phyloP scores from a whole-genome alignment of 208 protist species.

The Acanthamoeba triangularis region DNA sequence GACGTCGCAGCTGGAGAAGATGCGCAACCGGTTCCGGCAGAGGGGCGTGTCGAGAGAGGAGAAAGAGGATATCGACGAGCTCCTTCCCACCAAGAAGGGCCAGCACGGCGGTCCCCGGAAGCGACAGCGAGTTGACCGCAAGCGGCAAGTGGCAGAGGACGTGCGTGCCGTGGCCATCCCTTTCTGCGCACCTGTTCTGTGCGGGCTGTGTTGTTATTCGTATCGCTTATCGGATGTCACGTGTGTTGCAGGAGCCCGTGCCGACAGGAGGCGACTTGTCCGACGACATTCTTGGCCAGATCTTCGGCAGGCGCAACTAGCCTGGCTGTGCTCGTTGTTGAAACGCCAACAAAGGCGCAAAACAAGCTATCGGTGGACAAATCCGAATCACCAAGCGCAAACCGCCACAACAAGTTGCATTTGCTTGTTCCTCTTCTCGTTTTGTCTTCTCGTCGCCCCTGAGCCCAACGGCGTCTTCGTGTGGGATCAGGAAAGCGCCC shows the following conservation, averaged over 20 bases:
- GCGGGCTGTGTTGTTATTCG: neutral
- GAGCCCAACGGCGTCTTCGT: too few relatives aligned
- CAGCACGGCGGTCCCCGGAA: neutral
- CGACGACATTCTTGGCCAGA: neutral
- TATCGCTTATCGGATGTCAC: too few relatives aligned
- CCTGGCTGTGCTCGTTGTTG: neutral
- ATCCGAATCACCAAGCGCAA: too few relatives aligned
- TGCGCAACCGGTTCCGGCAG: conserved; percentile 38
- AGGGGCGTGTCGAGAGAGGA: neutral
- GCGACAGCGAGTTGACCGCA: conserved; percentile 8
- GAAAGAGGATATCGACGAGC: conserved; percentile 31
- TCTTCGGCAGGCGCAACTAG: neutral
- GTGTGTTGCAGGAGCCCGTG: neutral
- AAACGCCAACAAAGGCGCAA: neutral
- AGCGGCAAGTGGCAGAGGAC: neutral
- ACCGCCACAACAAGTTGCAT: too few relatives aligned
- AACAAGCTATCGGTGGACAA: too few relatives aligned
- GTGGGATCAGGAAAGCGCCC: too few relatives aligned
- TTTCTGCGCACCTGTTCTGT: neutral
- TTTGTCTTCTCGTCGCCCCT: too few relatives aligned
- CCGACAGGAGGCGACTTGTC: conserved; percentile 26
- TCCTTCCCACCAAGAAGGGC: conserved; percentile 1
- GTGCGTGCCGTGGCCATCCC: neutral
- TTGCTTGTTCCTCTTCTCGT: too few relatives aligned
- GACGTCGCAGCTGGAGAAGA: neutral